Conservation (phyloP, 768 basidiomycete genomes). For the Tremella fuciformis region DNA sequence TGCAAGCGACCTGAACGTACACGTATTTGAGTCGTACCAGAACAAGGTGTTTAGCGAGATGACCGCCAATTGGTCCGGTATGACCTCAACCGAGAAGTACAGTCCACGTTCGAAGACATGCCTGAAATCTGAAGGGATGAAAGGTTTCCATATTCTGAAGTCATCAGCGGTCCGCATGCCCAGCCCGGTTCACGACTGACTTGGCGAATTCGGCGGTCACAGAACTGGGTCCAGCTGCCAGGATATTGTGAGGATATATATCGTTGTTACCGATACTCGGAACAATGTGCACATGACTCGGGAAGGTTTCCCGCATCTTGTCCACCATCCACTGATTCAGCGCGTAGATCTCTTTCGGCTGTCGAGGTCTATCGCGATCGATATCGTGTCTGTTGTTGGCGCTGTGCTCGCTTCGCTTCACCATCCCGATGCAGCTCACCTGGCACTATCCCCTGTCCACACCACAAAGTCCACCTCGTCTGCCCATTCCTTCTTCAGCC, state of each 20-base stretch:
- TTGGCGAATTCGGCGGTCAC: conserved; percentile 61
- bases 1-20: conserved; percentile 55
- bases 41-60: conserved; percentile 87
- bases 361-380: conserved; percentile 75
- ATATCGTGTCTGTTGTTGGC: conserved; percentile 67
- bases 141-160: conserved; percentile 70
- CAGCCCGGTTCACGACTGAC: conserved; percentile 54
- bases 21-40: conserved; percentile 85
- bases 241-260: conserved; percentile 64
- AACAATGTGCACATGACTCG: conserved; percentile 67
- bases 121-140: conserved; percentile 73
- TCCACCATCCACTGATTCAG: conserved; percentile 65
- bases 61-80: conserved; percentile 70
- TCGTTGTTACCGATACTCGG: conserved; percentile 89
- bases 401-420: neutral
- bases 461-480: conserved; percentile 85
- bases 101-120: conserved; percentile 85
- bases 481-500: conserved; percentile 73
- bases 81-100: conserved; percentile 76
- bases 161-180: conserved; percentile 25
- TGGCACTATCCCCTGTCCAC: conserved; percentile 57
- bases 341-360: conserved; percentile 71
- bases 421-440: conserved; percentile 45
- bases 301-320: conserved; percentile 73
- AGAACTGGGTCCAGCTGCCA: conserved; percentile 51